These are phyloP conservation scores for Sugiyamaella pinicola DNA, from an alignment of 1,139 yeast species.

Conservation along the genomic window DNA sequence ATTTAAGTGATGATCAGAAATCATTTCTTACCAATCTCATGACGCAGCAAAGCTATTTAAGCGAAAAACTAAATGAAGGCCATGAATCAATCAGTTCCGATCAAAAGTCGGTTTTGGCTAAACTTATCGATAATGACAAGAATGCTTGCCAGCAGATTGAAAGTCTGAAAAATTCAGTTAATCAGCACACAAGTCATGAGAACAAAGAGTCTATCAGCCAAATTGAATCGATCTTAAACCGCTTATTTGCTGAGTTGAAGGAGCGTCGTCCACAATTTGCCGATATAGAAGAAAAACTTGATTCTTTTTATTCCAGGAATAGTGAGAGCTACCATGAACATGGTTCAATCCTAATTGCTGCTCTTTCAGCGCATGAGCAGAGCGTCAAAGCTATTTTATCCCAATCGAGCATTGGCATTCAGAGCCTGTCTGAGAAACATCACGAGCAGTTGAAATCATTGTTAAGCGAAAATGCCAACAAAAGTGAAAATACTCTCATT, in stretches of 20 bases:
- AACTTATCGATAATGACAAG: not conserved
- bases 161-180: not conserved
- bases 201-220: not conserved
- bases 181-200: not conserved
- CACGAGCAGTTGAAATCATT: not conserved
- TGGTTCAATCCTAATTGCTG: too few relatives aligned
- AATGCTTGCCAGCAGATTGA: not conserved
- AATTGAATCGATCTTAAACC: not conserved
- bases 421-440: not conserved
- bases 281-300: not conserved
- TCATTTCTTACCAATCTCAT: not conserved
- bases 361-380: not conserved
- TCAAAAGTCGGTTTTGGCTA: not conserved
- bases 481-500: conserved; percentile 11
- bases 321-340: too few relatives aligned
- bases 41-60: not conserved
- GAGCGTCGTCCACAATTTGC: not conserved
- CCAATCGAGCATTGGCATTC: not conserved
- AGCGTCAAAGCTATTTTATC: not conserved
- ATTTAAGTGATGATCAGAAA: conserved; percentile 4
- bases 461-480: not conserved
- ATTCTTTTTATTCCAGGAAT: not conserved
- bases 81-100: not conserved
- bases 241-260: not conserved
- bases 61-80: not conserved